Conservation (phyloP, 2,329 filamentous ascomycete species). For the Fusarium sp. region DNA sequence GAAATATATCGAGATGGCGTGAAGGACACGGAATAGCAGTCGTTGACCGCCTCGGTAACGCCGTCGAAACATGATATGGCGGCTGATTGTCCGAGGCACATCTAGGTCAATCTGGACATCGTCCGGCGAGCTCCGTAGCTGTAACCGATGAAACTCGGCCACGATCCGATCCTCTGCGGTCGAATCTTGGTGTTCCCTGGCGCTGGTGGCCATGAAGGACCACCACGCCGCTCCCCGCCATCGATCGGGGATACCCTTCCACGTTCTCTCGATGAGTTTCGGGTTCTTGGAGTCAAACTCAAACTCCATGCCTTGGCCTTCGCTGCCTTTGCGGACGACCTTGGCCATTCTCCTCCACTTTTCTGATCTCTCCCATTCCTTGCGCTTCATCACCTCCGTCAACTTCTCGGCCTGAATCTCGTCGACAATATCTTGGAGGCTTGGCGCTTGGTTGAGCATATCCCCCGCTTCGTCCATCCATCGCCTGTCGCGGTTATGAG, state of each 20-base stretch:
- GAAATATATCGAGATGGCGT: conserved; percentile 91
- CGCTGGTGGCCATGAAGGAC: conserved; percentile 86
- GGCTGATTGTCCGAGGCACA: conserved; percentile 92
- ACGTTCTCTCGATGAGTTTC: conserved; percentile 91
- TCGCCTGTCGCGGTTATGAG: conserved; percentile 70
- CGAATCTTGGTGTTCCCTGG: conserved; percentile 70
- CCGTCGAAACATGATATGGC: conserved; percentile 96
- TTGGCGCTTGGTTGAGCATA: conserved; percentile 72
- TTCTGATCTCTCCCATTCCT: conserved; percentile 72
- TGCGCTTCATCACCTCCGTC: conserved; percentile 68
- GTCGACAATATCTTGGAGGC: conserved; percentile 66
- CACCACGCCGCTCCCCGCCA: conserved; percentile 97
- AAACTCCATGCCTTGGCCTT: conserved; percentile 70
- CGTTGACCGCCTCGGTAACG: conserved; percentile 94
- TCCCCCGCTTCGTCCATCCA: conserved; percentile 75
- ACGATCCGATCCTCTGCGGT: conserved; percentile 79
- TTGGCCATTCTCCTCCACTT: conserved; percentile 78
- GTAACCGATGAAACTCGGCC: conserved; percentile 77
- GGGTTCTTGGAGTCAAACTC: conserved; percentile 83
- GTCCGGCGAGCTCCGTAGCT: conserved; percentile 82
- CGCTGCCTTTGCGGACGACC: conserved; percentile 61
- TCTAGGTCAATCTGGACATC: conserved; percentile 98
- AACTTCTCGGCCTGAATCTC: conserved; percentile 65
- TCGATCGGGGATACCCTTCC: conserved; percentile 97
- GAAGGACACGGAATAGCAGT: conserved; percentile 90